Conservation (phyloP, 2,329 filamentous ascomycete genomes). For the Verticillium longisporum region DNA sequence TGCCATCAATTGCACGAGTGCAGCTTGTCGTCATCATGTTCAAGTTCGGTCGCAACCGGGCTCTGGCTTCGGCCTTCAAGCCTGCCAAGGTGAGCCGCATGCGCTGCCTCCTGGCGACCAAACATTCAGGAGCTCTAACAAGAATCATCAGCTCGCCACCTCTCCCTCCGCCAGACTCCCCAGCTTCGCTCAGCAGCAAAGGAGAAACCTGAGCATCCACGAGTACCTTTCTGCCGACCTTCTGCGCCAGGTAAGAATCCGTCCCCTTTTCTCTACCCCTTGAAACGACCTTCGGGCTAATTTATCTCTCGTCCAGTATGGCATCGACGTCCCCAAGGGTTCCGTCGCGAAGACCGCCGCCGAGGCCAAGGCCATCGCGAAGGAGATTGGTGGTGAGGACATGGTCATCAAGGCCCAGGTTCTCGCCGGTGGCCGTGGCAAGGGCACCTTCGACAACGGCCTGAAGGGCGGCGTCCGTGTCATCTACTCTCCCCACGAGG, state of each 20-base stretch:
- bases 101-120: not conserved
- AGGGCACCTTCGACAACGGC: constrained; percentile 96
- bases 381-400: constrained; percentile 86
- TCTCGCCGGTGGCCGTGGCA: constrained; percentile 93
- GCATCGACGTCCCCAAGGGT: constrained; percentile 86
- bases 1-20: constrained; percentile 10
- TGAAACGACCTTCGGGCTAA: not conserved
- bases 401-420: constrained; percentile 99
- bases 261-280: not conserved
- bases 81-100: constrained; percentile 61
- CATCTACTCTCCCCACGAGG: constrained; percentile 95
- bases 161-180: constrained; percentile 49
- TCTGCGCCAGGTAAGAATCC: constrained; percentile 57
- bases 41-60: constrained; percentile 76
- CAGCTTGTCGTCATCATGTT: constrained; percentile 57
- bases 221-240: constrained; percentile 96
- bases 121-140: not conserved
- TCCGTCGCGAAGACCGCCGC: constrained; percentile 73
- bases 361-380: constrained; percentile 88
- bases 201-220: constrained; percentile 89
- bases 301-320: constrained; percentile 57
- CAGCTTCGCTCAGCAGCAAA: constrained; percentile 67
- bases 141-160: constrained; percentile 24
- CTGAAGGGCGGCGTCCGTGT: constrained; percentile 98
- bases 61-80: constrained; percentile 72